These are phyloP conservation scores for Epichloe coenophiala DNA, from an alignment of 2,329 filamentous ascomycete genomes.

Conservation along the genomic window DNA sequence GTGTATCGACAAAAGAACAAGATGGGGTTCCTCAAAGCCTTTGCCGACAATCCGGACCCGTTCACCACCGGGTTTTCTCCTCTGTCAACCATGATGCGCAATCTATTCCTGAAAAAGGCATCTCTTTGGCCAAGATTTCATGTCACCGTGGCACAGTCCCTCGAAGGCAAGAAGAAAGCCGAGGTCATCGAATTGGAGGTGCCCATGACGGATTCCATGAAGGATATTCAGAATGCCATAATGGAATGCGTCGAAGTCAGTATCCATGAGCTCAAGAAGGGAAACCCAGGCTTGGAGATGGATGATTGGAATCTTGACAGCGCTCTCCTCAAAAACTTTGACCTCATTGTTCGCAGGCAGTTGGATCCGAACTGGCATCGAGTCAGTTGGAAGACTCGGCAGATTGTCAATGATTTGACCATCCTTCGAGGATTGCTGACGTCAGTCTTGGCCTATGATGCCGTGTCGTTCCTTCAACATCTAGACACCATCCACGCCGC, in stretches of 20 bases:
- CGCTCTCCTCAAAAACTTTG: slow-evolving; percentile 84
- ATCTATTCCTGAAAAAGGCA: slow-evolving; percentile 72
- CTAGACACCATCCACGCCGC: slow-evolving; percentile 88
- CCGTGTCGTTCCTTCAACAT: slow-evolving; percentile 83
- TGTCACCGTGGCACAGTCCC: slow-evolving; percentile 71
- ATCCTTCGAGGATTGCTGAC: slow-evolving; percentile 74
- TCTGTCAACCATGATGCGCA: slow-evolving; percentile 79
- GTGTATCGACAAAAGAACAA: slow-evolving; percentile 95
- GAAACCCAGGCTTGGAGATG: slow-evolving; percentile 81
- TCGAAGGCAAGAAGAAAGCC: slow-evolving; percentile 85
- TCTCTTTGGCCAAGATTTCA: slow-evolving; percentile 93
- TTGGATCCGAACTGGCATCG: slow-evolving; percentile 95
- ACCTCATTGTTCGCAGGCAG: slow-evolving; percentile 74
- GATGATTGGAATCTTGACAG: slow-evolving; percentile 95
- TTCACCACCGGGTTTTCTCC: slow-evolving; percentile 83
- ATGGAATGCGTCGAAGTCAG: slow-evolving; percentile 94
- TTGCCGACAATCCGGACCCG: slow-evolving; percentile 85
- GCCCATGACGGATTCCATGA: slow-evolving; percentile 90
- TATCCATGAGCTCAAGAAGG: slow-evolving; percentile 85
- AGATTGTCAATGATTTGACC: slow-evolving; percentile 82
- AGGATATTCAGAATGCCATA: slow-evolving; percentile 82
- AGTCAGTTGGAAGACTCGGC: slow-evolving; percentile 85
- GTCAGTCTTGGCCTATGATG: slow-evolving; percentile 71
- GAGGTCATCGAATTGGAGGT: slow-evolving; percentile 96
- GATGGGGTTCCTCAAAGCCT: slow-evolving; percentile 84